Evolutionary conservation across 176 grass and related monocot genomes (phyloP).

Genomic region (Zoysia japonica): DNA sequence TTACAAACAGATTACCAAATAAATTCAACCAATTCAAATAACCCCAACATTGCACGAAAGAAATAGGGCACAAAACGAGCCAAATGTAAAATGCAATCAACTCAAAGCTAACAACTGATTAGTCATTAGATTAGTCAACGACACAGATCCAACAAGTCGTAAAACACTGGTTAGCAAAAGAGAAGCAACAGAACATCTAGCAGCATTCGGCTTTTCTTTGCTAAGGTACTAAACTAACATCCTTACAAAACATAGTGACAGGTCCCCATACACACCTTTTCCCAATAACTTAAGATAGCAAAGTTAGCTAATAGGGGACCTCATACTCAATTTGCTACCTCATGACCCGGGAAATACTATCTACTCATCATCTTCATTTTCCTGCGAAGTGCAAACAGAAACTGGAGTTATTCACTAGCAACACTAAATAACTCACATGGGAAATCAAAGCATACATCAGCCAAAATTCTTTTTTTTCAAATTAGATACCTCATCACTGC

Average conservation of each 20-base stretch:
- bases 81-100: slow-evolving; percentile 27
- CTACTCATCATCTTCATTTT: slow-evolving; percentile 69
- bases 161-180: slow-evolving; percentile 55
- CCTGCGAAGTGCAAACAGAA: slow-evolving; percentile 41
- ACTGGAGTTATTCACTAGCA: slow-evolving; percentile 1
- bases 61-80: not conserved
- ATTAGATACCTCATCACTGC: slow-evolving; percentile 55
- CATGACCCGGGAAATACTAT: slow-evolving; percentile 32
- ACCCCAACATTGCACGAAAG: not conserved
- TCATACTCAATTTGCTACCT: slow-evolving; percentile 52
- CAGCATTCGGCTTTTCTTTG: slow-evolving; percentile 47
- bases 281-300: slow-evolving; percentile 44
- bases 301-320: slow-evolving; percentile 56
- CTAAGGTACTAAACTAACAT: slow-evolving; percentile 49
- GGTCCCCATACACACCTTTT: slow-evolving; percentile 34
- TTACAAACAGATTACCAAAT: not conserved
- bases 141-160: slow-evolving; percentile 28
- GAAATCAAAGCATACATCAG: not conserved
- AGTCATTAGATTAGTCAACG: slow-evolving; percentile 42
- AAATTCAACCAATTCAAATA: not conserved
- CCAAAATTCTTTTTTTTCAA: not conserved
- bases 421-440: not conserved
- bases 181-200: slow-evolving; percentile 44
- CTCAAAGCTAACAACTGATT: slow-evolving; percentile 11
- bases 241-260: slow-evolving; percentile 30